phyloP scores from a whole-genome alignment of 1,284 basidiomycete genomes.

The Sporisorium iseilematis-ciliati region DNA sequence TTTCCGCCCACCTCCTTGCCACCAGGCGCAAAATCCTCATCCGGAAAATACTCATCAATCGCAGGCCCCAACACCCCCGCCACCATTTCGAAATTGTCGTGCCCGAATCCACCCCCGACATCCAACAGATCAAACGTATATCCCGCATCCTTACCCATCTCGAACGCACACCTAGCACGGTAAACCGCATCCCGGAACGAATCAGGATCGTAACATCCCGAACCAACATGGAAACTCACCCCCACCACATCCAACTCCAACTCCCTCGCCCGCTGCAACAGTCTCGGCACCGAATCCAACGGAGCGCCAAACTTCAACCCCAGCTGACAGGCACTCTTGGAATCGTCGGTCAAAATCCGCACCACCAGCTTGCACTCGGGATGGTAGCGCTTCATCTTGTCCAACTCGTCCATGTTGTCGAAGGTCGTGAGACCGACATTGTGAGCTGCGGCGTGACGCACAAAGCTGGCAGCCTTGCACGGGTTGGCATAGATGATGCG shows the following conservation, averaged over 20 bases:
- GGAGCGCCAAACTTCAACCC: constrained; percentile 98
- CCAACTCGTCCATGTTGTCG: constrained; percentile 96
- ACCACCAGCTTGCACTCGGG: constrained; percentile 88
- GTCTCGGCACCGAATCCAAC: constrained; percentile 81
- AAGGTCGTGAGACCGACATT: constrained; percentile 96
- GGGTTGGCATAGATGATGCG: constrained; percentile 98
- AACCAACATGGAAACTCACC: constrained; percentile 97
- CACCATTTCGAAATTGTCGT: constrained; percentile 85
- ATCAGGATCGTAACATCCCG: constrained; percentile 91
- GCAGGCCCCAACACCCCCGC: constrained; percentile 80
- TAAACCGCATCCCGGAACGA: constrained; percentile 90
- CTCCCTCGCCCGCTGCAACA: constrained; percentile 84
- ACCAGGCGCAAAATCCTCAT: constrained; percentile 70
- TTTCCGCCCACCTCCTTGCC: constrained; percentile 60
- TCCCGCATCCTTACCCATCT: constrained; percentile 85
- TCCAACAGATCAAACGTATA: constrained; percentile 88
- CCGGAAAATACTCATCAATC: constrained; percentile 87
- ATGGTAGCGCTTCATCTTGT: constrained; percentile 89
- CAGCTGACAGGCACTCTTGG: constrained; percentile 90
- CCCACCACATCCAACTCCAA: constrained; percentile 89
- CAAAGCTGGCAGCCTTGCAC: constrained; percentile 94
- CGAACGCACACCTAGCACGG: constrained; percentile 86
- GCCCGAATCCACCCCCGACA: constrained; percentile 95
- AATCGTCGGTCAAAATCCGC: constrained; percentile 96
- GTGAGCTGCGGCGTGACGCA: constrained; percentile 82